A percentile compares a stretch with the other conserved stretches of the same genome.
phyloP scores from a whole-genome alignment of 495 filamentous ascomycete genomes.

The Trichocladium uniseriatum region DNA sequence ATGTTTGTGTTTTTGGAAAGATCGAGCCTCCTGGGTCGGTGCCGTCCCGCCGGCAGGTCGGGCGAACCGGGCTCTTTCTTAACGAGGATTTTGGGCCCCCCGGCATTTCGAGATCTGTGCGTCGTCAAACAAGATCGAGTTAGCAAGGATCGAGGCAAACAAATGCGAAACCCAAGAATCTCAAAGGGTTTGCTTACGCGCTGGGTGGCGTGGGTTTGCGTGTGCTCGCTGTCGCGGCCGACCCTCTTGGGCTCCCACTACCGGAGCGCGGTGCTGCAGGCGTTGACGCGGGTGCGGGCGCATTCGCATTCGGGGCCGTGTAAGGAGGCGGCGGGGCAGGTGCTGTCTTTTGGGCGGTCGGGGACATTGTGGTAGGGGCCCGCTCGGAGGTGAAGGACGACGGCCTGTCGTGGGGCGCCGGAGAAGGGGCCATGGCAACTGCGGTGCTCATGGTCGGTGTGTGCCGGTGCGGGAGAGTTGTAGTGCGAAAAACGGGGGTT shows the following conservation, averaged over 20 bases:
- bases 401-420: constrained; percentile 49
- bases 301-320: constrained; percentile 31
- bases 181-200: constrained; percentile 36
- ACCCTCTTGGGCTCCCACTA: constrained; percentile 42
- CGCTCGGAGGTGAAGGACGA: constrained; percentile 41
- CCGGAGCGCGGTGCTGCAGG: constrained; percentile 31
- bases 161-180: not conserved
- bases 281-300: too few species aligned
- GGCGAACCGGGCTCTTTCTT: constrained; percentile 94
- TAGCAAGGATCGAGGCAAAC: constrained; percentile 4
- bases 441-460: constrained; percentile 46
- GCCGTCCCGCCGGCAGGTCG: constrained; percentile 58
- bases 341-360: constrained; percentile 36
- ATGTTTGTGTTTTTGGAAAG: constrained; percentile 64
- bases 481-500: not conserved
- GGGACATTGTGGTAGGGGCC: constrained; percentile 35
- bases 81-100: constrained; percentile 73
- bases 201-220: constrained; percentile 42
- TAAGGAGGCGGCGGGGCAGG: constrained; percentile 27
- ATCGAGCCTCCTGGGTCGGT: constrained; percentile 81
- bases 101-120: constrained; percentile 43
- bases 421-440: constrained; percentile 51
- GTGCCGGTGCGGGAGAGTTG: constrained; percentile 1
- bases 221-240: constrained; percentile 30
- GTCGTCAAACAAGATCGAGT: constrained; percentile 15